Evolutionary conservation across 352 stramenopile species (phyloP).

Genomic region (Pythium utonaiense): DNA sequence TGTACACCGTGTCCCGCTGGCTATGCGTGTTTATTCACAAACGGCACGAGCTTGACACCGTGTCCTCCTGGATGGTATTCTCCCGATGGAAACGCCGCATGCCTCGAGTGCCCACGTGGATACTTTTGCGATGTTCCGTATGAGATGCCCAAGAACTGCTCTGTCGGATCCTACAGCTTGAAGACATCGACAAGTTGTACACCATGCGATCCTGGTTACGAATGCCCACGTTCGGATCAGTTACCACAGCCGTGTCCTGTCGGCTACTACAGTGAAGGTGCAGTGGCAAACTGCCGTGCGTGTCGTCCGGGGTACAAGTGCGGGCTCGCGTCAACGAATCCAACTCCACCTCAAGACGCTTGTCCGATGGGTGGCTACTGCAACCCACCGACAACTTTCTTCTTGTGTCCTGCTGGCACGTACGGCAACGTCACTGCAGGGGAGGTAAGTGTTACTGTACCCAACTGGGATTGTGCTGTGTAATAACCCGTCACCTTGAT

Average conservation of each 20-base stretch:
- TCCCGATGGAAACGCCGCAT: constrained; percentile 42
- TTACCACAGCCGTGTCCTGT: constrained; percentile 78
- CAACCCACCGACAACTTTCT: constrained; percentile 81
- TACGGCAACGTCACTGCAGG: constrained; percentile 82
- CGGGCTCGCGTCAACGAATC: constrained; percentile 64
- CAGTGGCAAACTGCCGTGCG: constrained; percentile 53
- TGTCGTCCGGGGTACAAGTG: constrained; percentile 81
- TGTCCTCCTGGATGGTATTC: constrained; percentile 74
- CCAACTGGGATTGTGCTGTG: not conserved
- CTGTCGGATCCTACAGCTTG: constrained; percentile 76
- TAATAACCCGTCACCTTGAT: not conserved
- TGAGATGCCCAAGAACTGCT: constrained; percentile 66
- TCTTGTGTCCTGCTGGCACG: constrained; percentile 82
- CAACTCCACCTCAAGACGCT: constrained; percentile 79
- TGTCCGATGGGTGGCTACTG: constrained; percentile 89
- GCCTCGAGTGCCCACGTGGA: constrained; percentile 74
- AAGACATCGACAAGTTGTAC: constrained; percentile 63
- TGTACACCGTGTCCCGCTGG: constrained; percentile 78
- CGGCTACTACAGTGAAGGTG: constrained; percentile 84
- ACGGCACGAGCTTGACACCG: constrained; percentile 49
- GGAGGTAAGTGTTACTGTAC: constrained; percentile 34
- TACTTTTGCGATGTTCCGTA: constrained; percentile 73
- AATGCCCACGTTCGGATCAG: constrained; percentile 72
- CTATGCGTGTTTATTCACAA: constrained; percentile 67
- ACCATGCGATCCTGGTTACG: constrained; percentile 75